Percentiles rank a stretch among this genome's conserved stretches.
Evolutionary conservation across 163 green algal genomes (phyloP).

Genomic region (Prototheca stagnorum): DNA sequence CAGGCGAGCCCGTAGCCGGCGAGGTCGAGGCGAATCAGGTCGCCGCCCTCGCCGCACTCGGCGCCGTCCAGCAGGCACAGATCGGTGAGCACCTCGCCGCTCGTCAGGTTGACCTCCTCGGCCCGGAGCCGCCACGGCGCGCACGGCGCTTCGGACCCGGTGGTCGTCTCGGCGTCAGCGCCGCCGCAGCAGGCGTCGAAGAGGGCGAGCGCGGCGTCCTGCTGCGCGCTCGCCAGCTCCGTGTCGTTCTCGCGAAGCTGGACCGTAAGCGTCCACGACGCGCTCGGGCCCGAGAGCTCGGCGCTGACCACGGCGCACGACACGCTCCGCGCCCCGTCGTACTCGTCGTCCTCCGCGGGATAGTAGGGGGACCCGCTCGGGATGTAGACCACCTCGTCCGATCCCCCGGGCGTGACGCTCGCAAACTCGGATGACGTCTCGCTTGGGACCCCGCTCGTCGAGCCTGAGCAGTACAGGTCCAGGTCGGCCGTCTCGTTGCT

Average conservation of each 20-base stretch:
- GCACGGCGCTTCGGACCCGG: too few species aligned
- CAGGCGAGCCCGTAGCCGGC: neutral
- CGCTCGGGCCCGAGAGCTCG: neutral
- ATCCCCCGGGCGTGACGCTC: too few species aligned
- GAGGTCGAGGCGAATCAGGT: conserved; percentile 3
- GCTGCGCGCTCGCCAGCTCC: neutral
- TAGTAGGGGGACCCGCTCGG: neutral
- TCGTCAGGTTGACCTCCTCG: neutral
- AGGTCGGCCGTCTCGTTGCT: too few species aligned
- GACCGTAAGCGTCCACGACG: neutral
- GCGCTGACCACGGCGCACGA: neutral
- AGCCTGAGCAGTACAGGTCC: too few species aligned
- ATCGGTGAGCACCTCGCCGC: neutral
- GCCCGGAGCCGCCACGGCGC: too few species aligned
- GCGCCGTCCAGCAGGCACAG: conserved; percentile 2
- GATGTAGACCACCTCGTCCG: conserved; percentile 1
- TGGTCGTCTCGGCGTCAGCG: neutral
- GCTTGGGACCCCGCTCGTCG: too few species aligned
- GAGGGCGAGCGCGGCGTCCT: neutral
- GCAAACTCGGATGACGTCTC: too few species aligned
- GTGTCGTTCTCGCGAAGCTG: neutral
- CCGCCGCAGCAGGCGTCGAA: conserved; percentile 1
- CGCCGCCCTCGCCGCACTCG: neutral
- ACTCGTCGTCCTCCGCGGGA: neutral
- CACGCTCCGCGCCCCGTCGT: neutral